A percentile compares a stretch with the other conserved stretches of the same genome.
Evolutionary conservation across 2,329 filamentous ascomycete genomes (phyloP).

Genomic region (Cladophialophora yegresii): DNA sequence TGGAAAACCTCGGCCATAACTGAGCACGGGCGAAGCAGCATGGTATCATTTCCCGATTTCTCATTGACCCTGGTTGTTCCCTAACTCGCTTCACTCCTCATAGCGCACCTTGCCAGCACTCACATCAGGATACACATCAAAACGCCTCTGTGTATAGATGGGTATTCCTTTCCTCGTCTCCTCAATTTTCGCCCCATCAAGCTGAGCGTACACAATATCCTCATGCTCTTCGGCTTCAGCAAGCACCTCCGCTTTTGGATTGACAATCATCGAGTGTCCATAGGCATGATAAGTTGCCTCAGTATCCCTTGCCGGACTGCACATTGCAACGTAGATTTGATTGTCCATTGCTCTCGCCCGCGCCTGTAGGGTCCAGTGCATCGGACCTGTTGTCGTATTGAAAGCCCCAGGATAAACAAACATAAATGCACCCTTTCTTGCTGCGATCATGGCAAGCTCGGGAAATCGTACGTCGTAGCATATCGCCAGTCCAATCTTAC

Average conservation of each 20-base stretch:
- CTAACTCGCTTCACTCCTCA: constrained; percentile 39
- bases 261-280: constrained; percentile 85
- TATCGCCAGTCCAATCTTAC: constrained; percentile 82
- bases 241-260: constrained; percentile 83
- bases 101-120: constrained; percentile 59
- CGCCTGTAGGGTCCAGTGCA: constrained; percentile 87
- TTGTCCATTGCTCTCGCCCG: constrained; percentile 87
- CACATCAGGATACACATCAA: constrained; percentile 94
- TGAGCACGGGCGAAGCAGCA: not conserved
- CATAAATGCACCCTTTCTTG: constrained; percentile 80
- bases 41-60: not conserved
- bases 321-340: constrained; percentile 89
- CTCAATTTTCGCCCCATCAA: constrained; percentile 68
- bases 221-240: constrained; percentile 76
- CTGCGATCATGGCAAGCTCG: constrained; percentile 85
- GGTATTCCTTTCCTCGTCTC: constrained; percentile 82
- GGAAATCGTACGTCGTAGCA: constrained; percentile 99
- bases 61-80: not conserved
- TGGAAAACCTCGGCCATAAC: not conserved
- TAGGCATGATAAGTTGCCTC: constrained; percentile 80
- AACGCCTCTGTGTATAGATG: constrained; percentile 78
- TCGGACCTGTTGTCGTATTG: constrained; percentile 85
- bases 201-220: constrained; percentile 70
- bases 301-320: constrained; percentile 83
- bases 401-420: constrained; percentile 96